Base-by-base conservation (phyloP, 495 filamentous ascomycete genomes). In the Jackrogersella minutella region DNA sequence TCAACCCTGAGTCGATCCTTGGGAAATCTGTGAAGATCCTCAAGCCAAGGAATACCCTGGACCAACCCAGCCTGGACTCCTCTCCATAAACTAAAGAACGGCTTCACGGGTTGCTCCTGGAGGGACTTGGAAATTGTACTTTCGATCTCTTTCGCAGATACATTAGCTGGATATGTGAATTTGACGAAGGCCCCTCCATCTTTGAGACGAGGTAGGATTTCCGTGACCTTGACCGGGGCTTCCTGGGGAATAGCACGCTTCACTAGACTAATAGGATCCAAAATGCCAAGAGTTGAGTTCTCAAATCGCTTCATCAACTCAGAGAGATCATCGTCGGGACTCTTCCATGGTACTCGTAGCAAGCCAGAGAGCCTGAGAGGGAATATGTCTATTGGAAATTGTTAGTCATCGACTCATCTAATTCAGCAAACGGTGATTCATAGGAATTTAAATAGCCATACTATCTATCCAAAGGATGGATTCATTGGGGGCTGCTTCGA, bases 181-280 rank as follows among this genome's bases (percentile, higher is more conserved):
- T 96, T 97, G 69, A 97, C 87, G 76, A 95, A 98, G 6, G 92
- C 92, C 7, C 96, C 95, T 19, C 94, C 96, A 73, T 99, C 95
- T 68, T 94, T 93, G 26, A 93, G 79, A 16, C 92, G 85, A 1
- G 93, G 91, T 41, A 96, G 69, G 33, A 97, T 87, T 62, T 96
- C 86, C 37, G 86, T 90, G 63, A 97, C 85, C 37, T 88, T 83
- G 22, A 95, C 77, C n/a, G 86, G 78, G 10, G 88, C 66, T 0
- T 73, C 70, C 3, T 76, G 62, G 0, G 91, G 88, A 7, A 93
- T 79, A 8, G 85, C 89, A 16, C 82, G 79, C 33, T 85, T 82
- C 14, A 90, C 82, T 26, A 93, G 80, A 17, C 79, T 81, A 16
- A 82, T 70, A 10, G 92, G 91, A 65, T 93, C 87, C 39, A 85